These are phyloP conservation scores for Fusarium circinatum DNA, from an alignment of 2,329 filamentous ascomycete genomes.

Conservation along the genomic window DNA sequence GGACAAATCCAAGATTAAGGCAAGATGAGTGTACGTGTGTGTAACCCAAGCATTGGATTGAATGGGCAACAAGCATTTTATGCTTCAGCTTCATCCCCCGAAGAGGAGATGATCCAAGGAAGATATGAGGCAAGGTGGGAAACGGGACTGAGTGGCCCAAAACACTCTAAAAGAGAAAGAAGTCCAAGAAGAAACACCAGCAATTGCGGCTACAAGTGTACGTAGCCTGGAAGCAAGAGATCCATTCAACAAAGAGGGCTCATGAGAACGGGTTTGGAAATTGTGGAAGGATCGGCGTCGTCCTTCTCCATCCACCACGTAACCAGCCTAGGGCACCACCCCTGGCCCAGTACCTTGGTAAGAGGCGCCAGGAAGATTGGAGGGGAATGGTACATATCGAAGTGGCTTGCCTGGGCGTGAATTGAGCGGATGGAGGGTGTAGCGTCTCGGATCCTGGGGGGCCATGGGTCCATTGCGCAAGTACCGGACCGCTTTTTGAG, in stretches of 20 bases:
- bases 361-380: conserved; percentile 41
- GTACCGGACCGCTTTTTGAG: conserved; percentile 26
- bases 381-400: conserved; percentile 37
- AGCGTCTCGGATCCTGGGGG: conserved; percentile 32
- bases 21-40: conserved; percentile 11
- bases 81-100: conserved; percentile 8
- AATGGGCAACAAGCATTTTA: background rate
- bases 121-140: conserved; percentile 29
- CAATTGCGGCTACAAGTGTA: conserved; percentile 5
- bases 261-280: conserved; percentile 37
- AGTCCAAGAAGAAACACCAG: conserved; percentile 14
- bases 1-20: conserved; percentile 11
- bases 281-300: conserved; percentile 42
- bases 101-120: conserved; percentile 1
- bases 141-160: conserved; percentile 38
- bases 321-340: conserved; percentile 20
- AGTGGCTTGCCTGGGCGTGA: conserved; percentile 44
- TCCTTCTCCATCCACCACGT: conserved; percentile 32
- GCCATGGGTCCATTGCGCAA: conserved; percentile 33
- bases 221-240: conserved; percentile 14
- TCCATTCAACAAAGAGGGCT: conserved; percentile 26
- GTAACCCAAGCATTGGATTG: conserved; percentile 9
- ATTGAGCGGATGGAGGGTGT: conserved; percentile 18
- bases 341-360: conserved; percentile 43
- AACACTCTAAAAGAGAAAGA: conserved; percentile 21